A percentile compares a stretch with the other conserved stretches of the same genome.
Evolutionary conservation across 2,329 filamentous ascomycete genomes (phyloP).

Genomic region (Magnaporthales sp.): DNA sequence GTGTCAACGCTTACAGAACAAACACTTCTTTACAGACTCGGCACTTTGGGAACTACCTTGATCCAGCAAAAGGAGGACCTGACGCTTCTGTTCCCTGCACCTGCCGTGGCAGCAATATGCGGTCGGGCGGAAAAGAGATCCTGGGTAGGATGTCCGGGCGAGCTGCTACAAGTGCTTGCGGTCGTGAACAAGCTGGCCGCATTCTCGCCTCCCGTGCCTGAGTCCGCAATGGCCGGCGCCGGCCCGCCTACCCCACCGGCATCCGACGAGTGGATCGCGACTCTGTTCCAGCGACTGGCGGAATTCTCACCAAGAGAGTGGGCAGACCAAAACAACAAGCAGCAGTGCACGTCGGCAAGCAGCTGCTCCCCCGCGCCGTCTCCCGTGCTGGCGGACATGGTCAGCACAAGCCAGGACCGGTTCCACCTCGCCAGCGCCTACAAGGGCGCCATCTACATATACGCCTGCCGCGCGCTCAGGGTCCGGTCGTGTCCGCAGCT

Average conservation of each 20-base stretch:
- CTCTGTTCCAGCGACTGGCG: not conserved
- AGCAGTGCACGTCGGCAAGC: not conserved
- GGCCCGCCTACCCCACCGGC: not conserved
- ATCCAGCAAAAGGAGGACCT: not conserved
- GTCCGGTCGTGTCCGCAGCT: not conserved
- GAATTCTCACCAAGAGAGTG: not conserved
- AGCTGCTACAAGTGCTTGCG: not conserved
- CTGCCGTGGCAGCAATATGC: not conserved
- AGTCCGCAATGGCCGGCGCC: not conserved
- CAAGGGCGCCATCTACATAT: not conserved
- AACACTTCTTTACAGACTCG: not conserved
- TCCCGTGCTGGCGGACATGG: not conserved
- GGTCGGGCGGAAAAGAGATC: not conserved
- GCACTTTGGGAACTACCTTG: not conserved
- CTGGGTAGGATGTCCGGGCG: not conserved
- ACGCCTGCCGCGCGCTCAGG: not conserved
- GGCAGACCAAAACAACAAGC: not conserved
- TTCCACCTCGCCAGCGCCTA: not conserved
- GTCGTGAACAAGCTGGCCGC: not conserved
- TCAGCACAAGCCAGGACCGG: not conserved
- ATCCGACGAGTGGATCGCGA: not conserved
- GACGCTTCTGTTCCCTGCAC: not conserved
- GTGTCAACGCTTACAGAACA: not conserved
- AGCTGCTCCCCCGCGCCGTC: not conserved
- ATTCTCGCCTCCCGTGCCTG: not conserved